Evolutionary conservation across 148 eudicot genomes (phyloP).

Genomic region (Chenopodium suecicum): DNA sequence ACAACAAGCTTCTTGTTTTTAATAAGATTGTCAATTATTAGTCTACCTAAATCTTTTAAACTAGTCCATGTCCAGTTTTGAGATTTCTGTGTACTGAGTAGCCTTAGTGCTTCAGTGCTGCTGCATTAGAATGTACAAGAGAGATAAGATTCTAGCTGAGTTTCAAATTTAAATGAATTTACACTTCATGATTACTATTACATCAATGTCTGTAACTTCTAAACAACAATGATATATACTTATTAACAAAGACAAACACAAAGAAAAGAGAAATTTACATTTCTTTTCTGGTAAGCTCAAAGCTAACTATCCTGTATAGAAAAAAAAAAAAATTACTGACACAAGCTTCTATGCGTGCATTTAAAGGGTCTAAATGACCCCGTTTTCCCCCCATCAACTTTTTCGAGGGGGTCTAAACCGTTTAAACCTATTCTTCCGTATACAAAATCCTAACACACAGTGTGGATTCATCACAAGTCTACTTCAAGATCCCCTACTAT

Average conservation of each 20-base stretch:
- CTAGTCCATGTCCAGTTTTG: neutral
- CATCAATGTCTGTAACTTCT: neutral
- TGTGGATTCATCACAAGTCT: neutral
- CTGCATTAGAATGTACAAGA: neutral
- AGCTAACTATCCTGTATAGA: neutral
- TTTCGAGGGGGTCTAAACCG: neutral
- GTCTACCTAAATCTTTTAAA: neutral
- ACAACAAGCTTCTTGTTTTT: too few species aligned
- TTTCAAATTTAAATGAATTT: neutral
- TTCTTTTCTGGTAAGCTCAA: slow-evolving; percentile 11
- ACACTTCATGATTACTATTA: neutral
- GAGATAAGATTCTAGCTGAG: neutral
- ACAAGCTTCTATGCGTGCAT: neutral
- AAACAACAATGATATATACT: neutral
- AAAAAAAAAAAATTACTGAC: too few species aligned
- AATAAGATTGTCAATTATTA: neutral
- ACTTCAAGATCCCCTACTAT: slow-evolving; percentile 25
- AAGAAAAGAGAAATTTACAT: slow-evolving; percentile 16
- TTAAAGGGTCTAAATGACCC: neutral
- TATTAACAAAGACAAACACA: neutral
- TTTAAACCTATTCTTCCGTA: slow-evolving; percentile 10
- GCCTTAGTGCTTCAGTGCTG: neutral
- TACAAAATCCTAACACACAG: slow-evolving; percentile 1
- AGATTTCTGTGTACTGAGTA: neutral
- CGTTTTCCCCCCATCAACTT: neutral